phyloP scores from a whole-genome alignment of 306 rosid genomes.

The Arachis stenosperma region DNA sequence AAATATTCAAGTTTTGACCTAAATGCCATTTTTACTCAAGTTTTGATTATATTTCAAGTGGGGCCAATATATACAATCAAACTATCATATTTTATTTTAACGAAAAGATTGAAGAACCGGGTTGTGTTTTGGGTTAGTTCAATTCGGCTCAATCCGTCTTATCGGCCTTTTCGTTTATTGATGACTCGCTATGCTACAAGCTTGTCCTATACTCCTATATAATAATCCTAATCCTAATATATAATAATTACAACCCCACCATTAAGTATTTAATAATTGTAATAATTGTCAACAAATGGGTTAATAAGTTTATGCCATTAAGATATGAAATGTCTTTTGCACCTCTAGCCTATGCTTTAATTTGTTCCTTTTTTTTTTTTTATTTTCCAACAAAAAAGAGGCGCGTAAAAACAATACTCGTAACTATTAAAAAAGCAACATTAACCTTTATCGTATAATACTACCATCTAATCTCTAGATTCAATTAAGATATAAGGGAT shows the following conservation, averaged over 20 bases:
- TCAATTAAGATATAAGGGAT: slow-evolving; percentile 40
- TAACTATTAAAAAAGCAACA: not conserved
- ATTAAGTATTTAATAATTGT: not conserved
- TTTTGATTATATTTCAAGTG: too few species aligned
- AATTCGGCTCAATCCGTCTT: too few species aligned
- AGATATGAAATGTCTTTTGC: slow-evolving; percentile 30
- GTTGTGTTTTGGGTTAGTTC: too few species aligned
- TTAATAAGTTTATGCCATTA: not conserved
- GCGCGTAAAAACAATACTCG: not conserved
- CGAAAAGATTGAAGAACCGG: too few species aligned
- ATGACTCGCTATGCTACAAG: not conserved
- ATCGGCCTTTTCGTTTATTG: too few species aligned
- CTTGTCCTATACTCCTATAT: too few species aligned
- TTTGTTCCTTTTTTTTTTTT: too few species aligned
- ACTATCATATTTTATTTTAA: too few species aligned
- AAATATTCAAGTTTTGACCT: too few species aligned
- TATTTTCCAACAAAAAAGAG: not conserved
- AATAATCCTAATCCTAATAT: not conserved
- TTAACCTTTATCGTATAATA: slow-evolving; percentile 14
- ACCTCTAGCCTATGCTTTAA: not conserved
- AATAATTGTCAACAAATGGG: slow-evolving; percentile 2
- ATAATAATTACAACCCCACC: slow-evolving; percentile 12
- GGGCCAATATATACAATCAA: too few species aligned
- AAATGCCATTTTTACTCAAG: too few species aligned
- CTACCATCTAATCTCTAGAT: slow-evolving; percentile 13